Base-by-base conservation (phyloP, 116 monocot species). In the Zostera marina region DNA sequence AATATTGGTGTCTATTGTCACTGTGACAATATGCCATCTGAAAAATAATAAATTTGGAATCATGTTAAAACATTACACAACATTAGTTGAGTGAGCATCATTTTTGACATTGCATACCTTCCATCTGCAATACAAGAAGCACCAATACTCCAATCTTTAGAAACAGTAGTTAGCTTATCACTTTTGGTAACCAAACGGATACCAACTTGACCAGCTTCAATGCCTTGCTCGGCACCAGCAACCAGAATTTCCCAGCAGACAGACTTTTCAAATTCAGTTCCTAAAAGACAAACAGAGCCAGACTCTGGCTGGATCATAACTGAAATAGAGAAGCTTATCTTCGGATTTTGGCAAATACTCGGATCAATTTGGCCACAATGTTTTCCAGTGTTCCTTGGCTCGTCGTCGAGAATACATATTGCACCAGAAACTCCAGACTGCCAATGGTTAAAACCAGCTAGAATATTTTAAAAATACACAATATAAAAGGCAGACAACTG, bases 211-310 rank as follows among this genome's bases (percentile, higher is more conserved):
- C 99, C 99, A 73, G 99, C 87, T 65, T 99, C 99, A 62, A 99
- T 83, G n/a, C 99, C 99, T 71, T 99, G 99, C 45, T 99, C 99
- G 12, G 91, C 86, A 69, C 99, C 99, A 62, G 99, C 99, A 8
- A 99, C 83, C 7, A 99, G 62, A 44, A 99, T 87, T 78, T 91
- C 99, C 91, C 86, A 99, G 62, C 99, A 99, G 7, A 84, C 65
- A 45, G 77, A 79, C 71, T 90, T 81, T 69, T 90, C 71, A 70
- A 81, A 99, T 68, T 99, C 91, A 52, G 91, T 91, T 64, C 99
- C 99, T 42, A 99, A 66, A 55, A 99, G 91, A 68, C 91, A 99
- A 42, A 91, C 87, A 61, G 91, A 91, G 11, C 99, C 99, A 45
- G 99, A 99, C 41, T 87, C 99, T 42, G 99, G 99, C 56, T 91